Evolutionary conservation across 164 flowering plant genomes (phyloP).

Genomic region (Cinnamomum chago): DNA sequence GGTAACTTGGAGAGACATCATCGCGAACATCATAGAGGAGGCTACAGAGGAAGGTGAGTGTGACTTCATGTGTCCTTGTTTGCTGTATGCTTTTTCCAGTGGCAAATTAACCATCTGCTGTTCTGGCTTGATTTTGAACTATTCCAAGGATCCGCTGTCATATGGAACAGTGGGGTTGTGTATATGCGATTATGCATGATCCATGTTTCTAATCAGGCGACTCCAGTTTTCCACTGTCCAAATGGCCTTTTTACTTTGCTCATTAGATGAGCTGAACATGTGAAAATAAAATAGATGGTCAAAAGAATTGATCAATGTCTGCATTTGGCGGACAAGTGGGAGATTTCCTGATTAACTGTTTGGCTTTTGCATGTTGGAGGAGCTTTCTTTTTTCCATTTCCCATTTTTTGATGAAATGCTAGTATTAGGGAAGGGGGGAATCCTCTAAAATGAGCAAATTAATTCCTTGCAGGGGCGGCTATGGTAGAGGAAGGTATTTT

Average conservation of each 20-base stretch:
- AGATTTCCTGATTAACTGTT: background rate
- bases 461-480: background rate
- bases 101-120: background rate
- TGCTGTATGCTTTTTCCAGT: background rate
- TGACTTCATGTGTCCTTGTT: background rate
- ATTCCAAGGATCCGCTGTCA: no score
- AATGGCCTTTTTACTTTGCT: background rate
- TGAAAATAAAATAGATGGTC: background rate
- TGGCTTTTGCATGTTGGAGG: background rate
- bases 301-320: background rate
- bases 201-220: background rate
- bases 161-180: background rate
- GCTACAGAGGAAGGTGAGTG: constrained; percentile 6
- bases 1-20: background rate
- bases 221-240: background rate
- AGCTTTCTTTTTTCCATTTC: background rate
- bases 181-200: background rate
- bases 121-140: background rate
- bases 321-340: background rate
- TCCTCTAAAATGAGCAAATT: background rate
- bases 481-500: background rate
- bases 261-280: background rate
- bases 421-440: background rate
- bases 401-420: background rate
- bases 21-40: background rate